phyloP scores from a whole-genome alignment of 805 yeast genomes.

The Diddensiella caesifluorescens region DNA sequence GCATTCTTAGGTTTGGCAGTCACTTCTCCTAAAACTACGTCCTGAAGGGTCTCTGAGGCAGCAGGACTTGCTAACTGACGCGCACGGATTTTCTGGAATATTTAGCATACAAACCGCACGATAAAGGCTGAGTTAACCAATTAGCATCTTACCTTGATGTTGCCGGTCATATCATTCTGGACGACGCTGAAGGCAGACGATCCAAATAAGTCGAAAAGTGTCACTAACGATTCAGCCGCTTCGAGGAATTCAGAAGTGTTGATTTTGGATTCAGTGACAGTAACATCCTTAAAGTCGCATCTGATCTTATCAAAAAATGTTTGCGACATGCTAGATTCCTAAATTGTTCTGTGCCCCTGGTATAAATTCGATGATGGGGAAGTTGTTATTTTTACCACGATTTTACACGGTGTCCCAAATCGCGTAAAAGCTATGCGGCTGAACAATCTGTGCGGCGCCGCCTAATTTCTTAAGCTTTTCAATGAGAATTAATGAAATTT shows the following conservation, averaged over 20 bases:
- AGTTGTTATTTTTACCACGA: too few relatives aligned
- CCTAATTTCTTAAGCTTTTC: too few relatives aligned
- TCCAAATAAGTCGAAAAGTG: slow-evolving; percentile 77
- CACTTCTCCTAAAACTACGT: slow-evolving; percentile 66
- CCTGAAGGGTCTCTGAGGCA: slow-evolving; percentile 65
- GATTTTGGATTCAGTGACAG: slow-evolving; percentile 56
- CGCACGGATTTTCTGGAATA: slow-evolving; percentile 54
- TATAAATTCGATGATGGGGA: too few relatives aligned
- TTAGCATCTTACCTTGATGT: slow-evolving; percentile 48
- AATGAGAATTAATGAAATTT: too few relatives aligned
- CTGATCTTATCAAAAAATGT: slow-evolving; percentile 80
- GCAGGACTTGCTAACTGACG: slow-evolving; percentile 62
- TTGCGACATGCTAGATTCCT: slow-evolving; percentile 11
- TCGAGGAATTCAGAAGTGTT: slow-evolving; percentile 71
- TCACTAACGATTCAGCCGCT: slow-evolving; percentile 79
- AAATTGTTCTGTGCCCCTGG: too few relatives aligned
- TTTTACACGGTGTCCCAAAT: too few relatives aligned
- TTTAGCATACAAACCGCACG: too few relatives aligned
- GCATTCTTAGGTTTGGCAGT: slow-evolving; percentile 65
- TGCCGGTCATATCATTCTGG: slow-evolving; percentile 84
- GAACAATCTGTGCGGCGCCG: too few relatives aligned
- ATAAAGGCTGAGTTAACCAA: too few relatives aligned
- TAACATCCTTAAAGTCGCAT: slow-evolving; percentile 69
- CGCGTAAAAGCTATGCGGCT: too few relatives aligned
- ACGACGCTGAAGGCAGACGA: slow-evolving; percentile 81